phyloP scores from a whole-genome alignment of 2,329 filamentous ascomycete species.

The Cladosporium austrohemisphaericum region DNA sequence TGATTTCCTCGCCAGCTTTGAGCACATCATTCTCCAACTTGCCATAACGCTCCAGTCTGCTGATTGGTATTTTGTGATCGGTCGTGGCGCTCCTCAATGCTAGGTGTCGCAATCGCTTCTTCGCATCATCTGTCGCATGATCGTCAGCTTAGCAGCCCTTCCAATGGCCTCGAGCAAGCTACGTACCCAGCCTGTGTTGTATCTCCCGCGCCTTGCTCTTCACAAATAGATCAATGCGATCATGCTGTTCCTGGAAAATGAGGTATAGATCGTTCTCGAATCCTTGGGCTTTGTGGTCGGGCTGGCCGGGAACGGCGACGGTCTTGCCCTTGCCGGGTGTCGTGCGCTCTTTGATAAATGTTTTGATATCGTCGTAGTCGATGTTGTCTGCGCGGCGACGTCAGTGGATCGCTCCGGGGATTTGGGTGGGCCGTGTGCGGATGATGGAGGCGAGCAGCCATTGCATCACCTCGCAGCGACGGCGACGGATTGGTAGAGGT shows the following conservation, averaged over 20 bases:
- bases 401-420: slow-evolving; percentile 14
- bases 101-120: slow-evolving; percentile 28
- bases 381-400: slow-evolving; percentile 62
- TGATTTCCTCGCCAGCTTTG: slow-evolving; percentile 67
- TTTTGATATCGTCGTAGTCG: slow-evolving; percentile 83
- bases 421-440: slow-evolving; percentile 6
- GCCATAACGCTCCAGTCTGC: slow-evolving; percentile 48
- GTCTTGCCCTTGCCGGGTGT: slow-evolving; percentile 65
- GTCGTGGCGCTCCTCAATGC: slow-evolving; percentile 20
- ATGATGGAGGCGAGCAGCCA: background rate
- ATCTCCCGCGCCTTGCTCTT: slow-evolving; percentile 78
- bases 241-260: slow-evolving; percentile 70
- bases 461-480: slow-evolving; percentile 1
- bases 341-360: slow-evolving; percentile 77
- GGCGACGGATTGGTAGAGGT: background rate
- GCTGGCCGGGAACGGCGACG: slow-evolving; percentile 69
- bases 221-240: slow-evolving; percentile 74
- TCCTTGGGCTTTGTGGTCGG: slow-evolving; percentile 49
- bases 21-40: slow-evolving; percentile 49
- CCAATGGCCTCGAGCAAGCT: background rate
- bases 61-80: slow-evolving; percentile 38
- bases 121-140: slow-evolving; percentile 24
- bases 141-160: background rate
- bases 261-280: slow-evolving; percentile 70
- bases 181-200: slow-evolving; percentile 53